Evolutionary conservation across 2,329 filamentous ascomycete genomes (phyloP).

Genomic region (Fusarium lateritium): DNA sequence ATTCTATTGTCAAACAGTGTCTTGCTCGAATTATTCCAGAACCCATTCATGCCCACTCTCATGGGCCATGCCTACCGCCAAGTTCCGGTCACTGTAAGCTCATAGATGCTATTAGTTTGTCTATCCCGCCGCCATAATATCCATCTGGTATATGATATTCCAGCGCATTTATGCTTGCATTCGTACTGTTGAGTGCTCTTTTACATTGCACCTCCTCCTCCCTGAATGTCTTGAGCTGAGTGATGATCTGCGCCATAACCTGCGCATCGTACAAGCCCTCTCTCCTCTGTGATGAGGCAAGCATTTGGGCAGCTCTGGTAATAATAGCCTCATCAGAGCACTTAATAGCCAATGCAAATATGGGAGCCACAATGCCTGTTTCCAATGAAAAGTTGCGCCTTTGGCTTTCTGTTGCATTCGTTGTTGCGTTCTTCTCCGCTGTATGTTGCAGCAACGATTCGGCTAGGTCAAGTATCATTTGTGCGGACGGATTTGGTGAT

Average conservation of each 20-base stretch:
- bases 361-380: slow-evolving; percentile 34
- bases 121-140: slow-evolving; percentile 16
- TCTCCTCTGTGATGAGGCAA: slow-evolving; percentile 22
- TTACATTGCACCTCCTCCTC: not conserved
- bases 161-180: not conserved
- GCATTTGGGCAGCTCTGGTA: slow-evolving; percentile 19
- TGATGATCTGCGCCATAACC: slow-evolving; percentile 21
- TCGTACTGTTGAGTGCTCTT: not conserved
- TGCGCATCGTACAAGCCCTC: slow-evolving; percentile 39
- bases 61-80: too few species aligned
- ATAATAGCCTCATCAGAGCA: slow-evolving; percentile 30
- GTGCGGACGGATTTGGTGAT: slow-evolving; percentile 18
- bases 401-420: slow-evolving; percentile 11
- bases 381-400: slow-evolving; percentile 38
- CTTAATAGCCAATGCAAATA: slow-evolving; percentile 37
- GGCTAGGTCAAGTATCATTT: slow-evolving; percentile 14
- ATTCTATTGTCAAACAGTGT: too few species aligned
- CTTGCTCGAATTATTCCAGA: too few species aligned
- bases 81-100: not conserved
- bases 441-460: slow-evolving; percentile 20
- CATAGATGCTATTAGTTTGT: slow-evolving; percentile 20
- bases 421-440: slow-evolving; percentile 2
- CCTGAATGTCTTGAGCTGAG: not conserved
- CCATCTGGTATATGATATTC: slow-evolving; percentile 11
- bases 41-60: too few species aligned